Evolutionary conservation across 768 basidiomycete genomes (phyloP).

Genomic region (Hemileccinum impolitum): DNA sequence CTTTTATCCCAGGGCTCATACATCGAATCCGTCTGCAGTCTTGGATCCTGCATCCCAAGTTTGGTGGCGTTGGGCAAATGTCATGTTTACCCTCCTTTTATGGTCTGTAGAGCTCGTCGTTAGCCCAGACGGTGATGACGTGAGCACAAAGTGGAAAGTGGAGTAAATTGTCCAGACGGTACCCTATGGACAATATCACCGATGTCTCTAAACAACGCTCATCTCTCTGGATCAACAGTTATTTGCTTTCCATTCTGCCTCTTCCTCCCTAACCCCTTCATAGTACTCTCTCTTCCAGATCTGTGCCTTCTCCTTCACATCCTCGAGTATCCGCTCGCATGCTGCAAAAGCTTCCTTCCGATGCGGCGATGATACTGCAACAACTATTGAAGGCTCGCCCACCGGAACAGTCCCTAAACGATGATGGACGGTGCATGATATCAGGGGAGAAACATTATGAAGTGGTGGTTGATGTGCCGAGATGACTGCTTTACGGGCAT

Average conservation of each 20-base stretch:
- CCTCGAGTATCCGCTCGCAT: conserved; percentile 82
- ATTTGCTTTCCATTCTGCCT: conserved; percentile 73
- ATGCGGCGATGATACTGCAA: conserved; percentile 82
- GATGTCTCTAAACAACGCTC: conserved; percentile 2
- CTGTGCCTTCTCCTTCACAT: conserved; percentile 77
- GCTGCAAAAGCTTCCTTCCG: conserved; percentile 76
- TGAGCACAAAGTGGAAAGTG: conserved; percentile 73
- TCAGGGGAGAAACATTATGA: conserved; percentile 35
- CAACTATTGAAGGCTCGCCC: conserved; percentile 78
- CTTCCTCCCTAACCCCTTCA: conserved; percentile 58
- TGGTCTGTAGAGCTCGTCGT: conserved; percentile 84
- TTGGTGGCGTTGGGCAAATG: conserved; percentile 92
- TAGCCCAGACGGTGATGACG: conserved; percentile 68
- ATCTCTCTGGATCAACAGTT: conserved; percentile 18
- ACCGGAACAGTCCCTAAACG: conserved; percentile 75
- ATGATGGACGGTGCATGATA: conserved; percentile 67
- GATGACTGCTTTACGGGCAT: conserved; percentile 38
- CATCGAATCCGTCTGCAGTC: conserved; percentile 41
- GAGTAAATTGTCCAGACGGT: conserved; percentile 36
- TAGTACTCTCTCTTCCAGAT: conserved; percentile 94
- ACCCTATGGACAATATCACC: conserved; percentile 6
- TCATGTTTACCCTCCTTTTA: conserved; percentile 79
- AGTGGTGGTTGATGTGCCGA: conserved; percentile 39
- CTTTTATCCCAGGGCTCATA: conserved; percentile 1
- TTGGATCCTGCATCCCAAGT: conserved; percentile 87